phyloP scores from a whole-genome alignment of 305 asterid genomes.

The Rubia balearica region DNA sequence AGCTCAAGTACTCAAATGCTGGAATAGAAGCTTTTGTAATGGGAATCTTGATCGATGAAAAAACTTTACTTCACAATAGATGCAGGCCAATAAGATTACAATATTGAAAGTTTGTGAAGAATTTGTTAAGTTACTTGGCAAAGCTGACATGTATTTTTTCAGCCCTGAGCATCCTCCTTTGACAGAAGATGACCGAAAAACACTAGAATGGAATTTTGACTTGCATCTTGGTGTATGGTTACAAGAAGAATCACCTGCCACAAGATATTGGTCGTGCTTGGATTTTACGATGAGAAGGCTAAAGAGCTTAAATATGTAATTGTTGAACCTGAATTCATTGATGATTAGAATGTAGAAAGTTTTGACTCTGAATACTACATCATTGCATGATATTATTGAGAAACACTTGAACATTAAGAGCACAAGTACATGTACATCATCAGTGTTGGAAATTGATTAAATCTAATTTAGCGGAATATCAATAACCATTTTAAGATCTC shows the following conservation, averaged over 20 bases:
- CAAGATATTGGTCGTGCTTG: conserved; percentile 36
- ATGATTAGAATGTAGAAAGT: conserved; percentile 21
- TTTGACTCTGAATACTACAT: background rate
- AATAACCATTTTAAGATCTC: no score
- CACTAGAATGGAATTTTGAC: conserved; percentile 68
- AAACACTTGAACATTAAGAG: background rate
- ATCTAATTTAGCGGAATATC: no score
- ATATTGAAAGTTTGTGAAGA: conserved; percentile 63
- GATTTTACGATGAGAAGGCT: conserved; percentile 46
- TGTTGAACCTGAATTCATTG: conserved; percentile 35
- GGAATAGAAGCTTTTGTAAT: no score
- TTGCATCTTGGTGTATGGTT: conserved; percentile 56
- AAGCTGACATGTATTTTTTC: conserved; percentile 36
- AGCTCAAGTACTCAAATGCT: no score
- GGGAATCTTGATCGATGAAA: conserved; percentile 24
- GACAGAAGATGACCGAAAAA: conserved; percentile 57
- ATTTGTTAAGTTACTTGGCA: conserved; percentile 39
- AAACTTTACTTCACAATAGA: conserved; percentile 52
- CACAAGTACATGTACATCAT: background rate
- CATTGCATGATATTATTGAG: background rate
- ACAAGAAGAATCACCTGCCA: conserved; percentile 50
- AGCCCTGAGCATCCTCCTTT: conserved; percentile 65
- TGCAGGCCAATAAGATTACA: conserved; percentile 51
- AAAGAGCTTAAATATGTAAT: conserved; percentile 40
- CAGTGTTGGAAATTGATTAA: no score